These are phyloP conservation scores for Aphanomyces cochlioides DNA, from an alignment of 352 stramenopile species.

Conservation along the genomic window DNA sequence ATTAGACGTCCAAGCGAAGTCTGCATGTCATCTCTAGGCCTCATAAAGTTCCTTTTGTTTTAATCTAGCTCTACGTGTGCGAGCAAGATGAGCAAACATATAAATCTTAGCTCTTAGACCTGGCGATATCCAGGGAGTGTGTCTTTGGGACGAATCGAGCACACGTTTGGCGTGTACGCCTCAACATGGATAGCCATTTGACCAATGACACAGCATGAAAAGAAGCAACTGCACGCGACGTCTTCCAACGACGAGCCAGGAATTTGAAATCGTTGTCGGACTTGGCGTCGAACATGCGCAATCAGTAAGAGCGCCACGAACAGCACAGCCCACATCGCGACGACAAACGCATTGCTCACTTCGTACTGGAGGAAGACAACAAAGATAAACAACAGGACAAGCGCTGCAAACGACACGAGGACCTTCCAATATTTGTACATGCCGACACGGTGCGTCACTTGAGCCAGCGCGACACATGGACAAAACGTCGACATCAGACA, in stretches of 20 bases:
- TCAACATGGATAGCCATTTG: slow-evolving; percentile 28
- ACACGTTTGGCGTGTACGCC: background rate
- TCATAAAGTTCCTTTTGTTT: too few relatives aligned
- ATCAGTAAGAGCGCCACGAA: background rate
- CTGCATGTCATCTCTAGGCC: too few relatives aligned
- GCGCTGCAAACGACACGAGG: slow-evolving; percentile 9
- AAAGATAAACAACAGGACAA: slow-evolving; percentile 7
- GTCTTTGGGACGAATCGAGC: slow-evolving; percentile 22
- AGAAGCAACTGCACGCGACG: slow-evolving; percentile 23
- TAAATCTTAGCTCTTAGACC: background rate
- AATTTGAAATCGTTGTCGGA: slow-evolving; percentile 29
- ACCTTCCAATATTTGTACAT: slow-evolving; percentile 19
- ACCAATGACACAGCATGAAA: slow-evolving; percentile 20
- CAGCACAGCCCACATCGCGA: background rate
- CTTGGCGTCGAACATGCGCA: background rate
- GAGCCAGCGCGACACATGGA: slow-evolving; percentile 29
- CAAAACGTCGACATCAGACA: slow-evolving; percentile 26
- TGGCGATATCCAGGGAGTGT: slow-evolving; percentile 18
- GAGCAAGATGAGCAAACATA: too few relatives aligned
- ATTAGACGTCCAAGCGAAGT: too few relatives aligned
- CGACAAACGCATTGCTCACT: background rate
- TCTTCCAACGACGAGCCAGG: slow-evolving; percentile 21
- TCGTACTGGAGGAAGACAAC: background rate
- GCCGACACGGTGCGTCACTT: slow-evolving; percentile 24
- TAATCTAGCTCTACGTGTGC: too few relatives aligned